phyloP scores from a whole-genome alignment of 148 eudicot genomes.

The Rhododendron mucronatum region DNA sequence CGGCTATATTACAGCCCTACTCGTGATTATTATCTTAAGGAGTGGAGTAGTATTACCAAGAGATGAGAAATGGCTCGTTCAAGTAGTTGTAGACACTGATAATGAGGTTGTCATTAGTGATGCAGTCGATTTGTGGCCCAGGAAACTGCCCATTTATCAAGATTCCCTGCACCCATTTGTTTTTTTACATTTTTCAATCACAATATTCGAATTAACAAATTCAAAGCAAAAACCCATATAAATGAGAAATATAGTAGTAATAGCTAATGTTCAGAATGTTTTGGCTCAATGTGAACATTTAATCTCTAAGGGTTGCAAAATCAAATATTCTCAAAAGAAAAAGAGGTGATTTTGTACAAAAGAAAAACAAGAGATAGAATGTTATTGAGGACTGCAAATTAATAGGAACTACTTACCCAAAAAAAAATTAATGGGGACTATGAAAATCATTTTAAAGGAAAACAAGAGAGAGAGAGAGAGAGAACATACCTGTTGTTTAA shows the following conservation, averaged over 20 bases:
- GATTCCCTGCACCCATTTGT: constrained; percentile 68
- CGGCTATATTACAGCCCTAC: too few relatives aligned
- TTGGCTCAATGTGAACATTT: too few relatives aligned
- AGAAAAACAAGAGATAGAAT: too few relatives aligned
- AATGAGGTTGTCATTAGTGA: constrained; percentile 89
- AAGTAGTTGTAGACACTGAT: constrained; percentile 82
- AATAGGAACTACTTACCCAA: background rate
- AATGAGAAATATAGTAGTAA: too few relatives aligned
- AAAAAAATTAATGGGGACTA: background rate
- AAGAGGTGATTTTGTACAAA: background rate
- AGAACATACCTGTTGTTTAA: constrained; percentile 50
- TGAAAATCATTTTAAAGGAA: background rate
- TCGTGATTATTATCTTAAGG: background rate
- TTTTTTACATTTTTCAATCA: background rate
- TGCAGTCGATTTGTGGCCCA: constrained; percentile 90
- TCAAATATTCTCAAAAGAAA: background rate
- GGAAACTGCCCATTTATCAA: constrained; percentile 99
- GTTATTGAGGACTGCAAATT: too few relatives aligned
- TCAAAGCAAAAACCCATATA: background rate
- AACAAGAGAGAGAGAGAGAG: constrained; percentile 1
- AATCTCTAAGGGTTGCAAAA: too few relatives aligned
- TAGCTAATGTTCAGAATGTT: too few relatives aligned
- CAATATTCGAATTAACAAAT: constrained; percentile 6
- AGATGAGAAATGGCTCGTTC: constrained; percentile 84
- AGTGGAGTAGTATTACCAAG: constrained; percentile 51